These are phyloP conservation scores for Copromyces sp. DNA, from an alignment of 495 filamentous ascomycete species.

Conservation along the genomic window DNA sequence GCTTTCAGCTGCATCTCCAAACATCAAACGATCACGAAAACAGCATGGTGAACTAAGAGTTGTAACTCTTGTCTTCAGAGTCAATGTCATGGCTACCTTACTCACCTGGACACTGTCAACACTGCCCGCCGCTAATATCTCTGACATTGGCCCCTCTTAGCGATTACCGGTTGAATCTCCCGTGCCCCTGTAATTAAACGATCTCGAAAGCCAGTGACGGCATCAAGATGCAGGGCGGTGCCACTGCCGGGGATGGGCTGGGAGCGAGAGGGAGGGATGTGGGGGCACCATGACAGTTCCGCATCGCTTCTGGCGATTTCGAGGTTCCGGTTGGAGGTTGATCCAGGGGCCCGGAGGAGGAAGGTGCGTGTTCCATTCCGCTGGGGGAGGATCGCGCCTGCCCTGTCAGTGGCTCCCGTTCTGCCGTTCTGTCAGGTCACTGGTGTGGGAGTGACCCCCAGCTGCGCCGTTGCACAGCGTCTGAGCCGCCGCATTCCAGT, in stretches of 20 bases:
- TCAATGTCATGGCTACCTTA: not conserved
- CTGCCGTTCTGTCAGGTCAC: not conserved
- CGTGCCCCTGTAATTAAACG: not conserved
- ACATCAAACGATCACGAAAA: not conserved
- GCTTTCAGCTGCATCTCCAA: not conserved
- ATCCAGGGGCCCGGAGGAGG: not conserved
- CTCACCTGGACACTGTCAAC: not conserved
- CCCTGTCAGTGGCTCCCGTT: not conserved
- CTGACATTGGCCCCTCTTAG: not conserved
- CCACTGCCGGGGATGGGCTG: not conserved
- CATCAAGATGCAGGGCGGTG: not conserved
- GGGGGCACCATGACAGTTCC: not conserved
- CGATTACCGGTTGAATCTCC: not conserved
- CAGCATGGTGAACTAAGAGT: not conserved
- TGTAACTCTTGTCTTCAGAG: not conserved
- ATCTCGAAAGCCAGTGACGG: not conserved
- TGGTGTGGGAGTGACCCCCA: not conserved
- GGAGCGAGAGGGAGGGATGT: not conserved
- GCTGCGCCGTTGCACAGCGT: not conserved
- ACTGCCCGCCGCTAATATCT: not conserved
- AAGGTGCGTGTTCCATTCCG: not conserved
- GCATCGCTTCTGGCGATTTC: not conserved
- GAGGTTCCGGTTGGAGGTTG: not conserved
- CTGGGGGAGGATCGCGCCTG: not conserved
- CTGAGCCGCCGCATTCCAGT: not conserved